Evolutionary conservation across 352 stramenopile genomes (phyloP), one percentile per base, ranked within the genome.

Genomic region (Thalassiosira oceanica): DNA sequence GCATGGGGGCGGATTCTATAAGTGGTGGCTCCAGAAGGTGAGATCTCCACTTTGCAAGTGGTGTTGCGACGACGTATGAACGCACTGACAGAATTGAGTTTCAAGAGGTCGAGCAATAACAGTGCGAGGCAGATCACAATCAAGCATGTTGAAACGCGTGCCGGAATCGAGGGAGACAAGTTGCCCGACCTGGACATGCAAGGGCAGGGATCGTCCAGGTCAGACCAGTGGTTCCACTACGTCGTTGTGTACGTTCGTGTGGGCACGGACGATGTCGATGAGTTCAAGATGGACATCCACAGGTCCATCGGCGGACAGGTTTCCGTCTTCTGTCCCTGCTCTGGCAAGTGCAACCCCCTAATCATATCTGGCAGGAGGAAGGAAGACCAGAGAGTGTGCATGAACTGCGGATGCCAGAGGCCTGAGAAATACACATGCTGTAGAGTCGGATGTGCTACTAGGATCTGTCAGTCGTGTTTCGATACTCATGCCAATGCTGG

Each of bases 381-480:
- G 18, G 20, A 53, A 24, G 26, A 41, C 1, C 24, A 26, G 10
- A 52, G 54, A n/a, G 15, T 13, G n/a, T 51, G 54, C 16, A 48
- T 61, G 51, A 37, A 27, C 3, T 10, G 3, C 2, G 20, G n/a
- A 4, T 61, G 51, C 35, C 29, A 35, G 5, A 36, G 13, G 16
- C 23, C 21, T n/a, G 54, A 63, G 27, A 42, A 53, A 5, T 63
- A 53, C 26, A 44, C 36, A 18, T 61, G 51, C 31, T 36, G 50
- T 35, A 48, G 33, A 16, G 15, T 13, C 10, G n/a, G 11, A 4
- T 48, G 35, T 35, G 37, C 4, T 16, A 60, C 50, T 48, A 6
- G 50, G 4, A 26, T 48, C 3, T 60, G 50, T 45, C 10, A 26
- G 27, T 20, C 11, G 7, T 48, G 16, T 36, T 55, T 55, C 18